Percentiles rank a stretch among this genome's conserved stretches.
These are phyloP conservation scores for Orychophragmus violaceus DNA, from an alignment of 345 rosid genomes.

Conservation along the genomic window DNA sequence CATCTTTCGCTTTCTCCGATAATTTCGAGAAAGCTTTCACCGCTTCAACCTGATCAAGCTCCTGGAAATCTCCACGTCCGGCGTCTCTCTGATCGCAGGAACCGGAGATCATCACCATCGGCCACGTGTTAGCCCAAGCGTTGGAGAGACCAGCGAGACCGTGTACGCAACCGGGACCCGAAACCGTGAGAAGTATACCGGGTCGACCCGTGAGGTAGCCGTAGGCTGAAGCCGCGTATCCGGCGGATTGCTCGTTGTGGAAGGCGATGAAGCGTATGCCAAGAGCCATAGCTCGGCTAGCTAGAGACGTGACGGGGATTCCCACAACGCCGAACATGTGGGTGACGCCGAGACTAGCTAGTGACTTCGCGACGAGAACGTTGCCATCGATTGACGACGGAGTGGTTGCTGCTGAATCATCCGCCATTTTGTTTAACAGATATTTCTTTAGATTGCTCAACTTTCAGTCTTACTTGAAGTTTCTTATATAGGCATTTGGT, in stretches of 20 bases:
- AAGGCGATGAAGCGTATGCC: conserved; percentile 93
- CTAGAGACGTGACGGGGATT: conserved; percentile 88
- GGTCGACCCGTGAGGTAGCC: conserved; percentile 89
- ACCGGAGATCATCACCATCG: conserved; percentile 91
- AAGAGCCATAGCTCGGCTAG: conserved; percentile 64
- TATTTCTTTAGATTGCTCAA: background rate
- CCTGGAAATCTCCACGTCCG: conserved; percentile 92
- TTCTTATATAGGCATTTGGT: background rate
- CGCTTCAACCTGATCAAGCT: conserved; percentile 87
- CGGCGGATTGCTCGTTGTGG: conserved; percentile 98
- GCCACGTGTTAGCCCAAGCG: conserved; percentile 87
- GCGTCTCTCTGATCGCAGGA: conserved; percentile 76
- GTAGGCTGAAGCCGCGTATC: conserved; percentile 94
- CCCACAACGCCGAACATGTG: conserved; percentile 98
- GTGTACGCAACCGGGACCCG: conserved; percentile 96
- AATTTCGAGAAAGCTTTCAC: conserved; percentile 74
- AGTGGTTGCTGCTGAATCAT: conserved; percentile 15
- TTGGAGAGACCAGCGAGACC: conserved; percentile 92
- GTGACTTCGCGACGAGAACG: conserved; percentile 54
- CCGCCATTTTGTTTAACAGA: conserved; percentile 18
- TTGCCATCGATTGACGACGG: conserved; percentile 56
- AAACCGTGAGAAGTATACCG: conserved; percentile 79
- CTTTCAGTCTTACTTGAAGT: background rate
- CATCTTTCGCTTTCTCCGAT: conserved; percentile 56
- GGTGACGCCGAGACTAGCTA: conserved; percentile 65